Evolutionary conservation across 208 protist genomes (phyloP).

Genomic region (Naegleria lovaniensis): DNA sequence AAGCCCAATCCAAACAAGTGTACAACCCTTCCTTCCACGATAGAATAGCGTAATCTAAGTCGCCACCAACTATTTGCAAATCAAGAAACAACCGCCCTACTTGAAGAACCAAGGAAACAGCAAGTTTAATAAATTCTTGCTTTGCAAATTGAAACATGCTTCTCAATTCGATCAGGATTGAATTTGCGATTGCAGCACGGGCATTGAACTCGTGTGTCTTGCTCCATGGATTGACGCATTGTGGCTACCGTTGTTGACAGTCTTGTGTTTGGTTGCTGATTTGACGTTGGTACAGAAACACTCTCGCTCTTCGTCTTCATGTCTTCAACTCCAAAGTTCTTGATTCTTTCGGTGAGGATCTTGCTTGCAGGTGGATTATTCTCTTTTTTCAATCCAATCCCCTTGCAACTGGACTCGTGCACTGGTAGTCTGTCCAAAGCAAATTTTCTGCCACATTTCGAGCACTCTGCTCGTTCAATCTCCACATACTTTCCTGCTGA

Average conservation of each 20-base stretch:
- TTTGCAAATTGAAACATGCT: background rate
- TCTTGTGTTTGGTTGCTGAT: background rate
- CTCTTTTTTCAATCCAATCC: background rate
- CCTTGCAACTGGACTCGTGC: background rate
- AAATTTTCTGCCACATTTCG: conserved; percentile 15
- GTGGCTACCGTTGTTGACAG: background rate
- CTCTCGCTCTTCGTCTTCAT: background rate
- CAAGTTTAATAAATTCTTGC: too few species aligned
- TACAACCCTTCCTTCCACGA: background rate
- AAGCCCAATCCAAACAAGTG: background rate
- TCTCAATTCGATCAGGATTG: background rate
- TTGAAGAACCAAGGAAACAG: too few species aligned
- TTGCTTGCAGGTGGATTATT: background rate
- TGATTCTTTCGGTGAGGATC: background rate
- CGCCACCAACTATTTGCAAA: too few species aligned
- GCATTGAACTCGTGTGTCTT: background rate
- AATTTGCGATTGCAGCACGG: background rate
- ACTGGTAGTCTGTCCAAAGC: background rate
- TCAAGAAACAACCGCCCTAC: too few species aligned
- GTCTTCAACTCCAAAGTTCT: background rate
- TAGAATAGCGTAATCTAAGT: background rate
- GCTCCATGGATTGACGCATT: background rate
- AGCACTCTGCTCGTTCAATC: background rate
- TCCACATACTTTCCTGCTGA: background rate
- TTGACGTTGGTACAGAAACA: too few species aligned